phyloP scores from a whole-genome alignment of 2,329 filamentous ascomycete genomes.

The Venturia pyrina region DNA sequence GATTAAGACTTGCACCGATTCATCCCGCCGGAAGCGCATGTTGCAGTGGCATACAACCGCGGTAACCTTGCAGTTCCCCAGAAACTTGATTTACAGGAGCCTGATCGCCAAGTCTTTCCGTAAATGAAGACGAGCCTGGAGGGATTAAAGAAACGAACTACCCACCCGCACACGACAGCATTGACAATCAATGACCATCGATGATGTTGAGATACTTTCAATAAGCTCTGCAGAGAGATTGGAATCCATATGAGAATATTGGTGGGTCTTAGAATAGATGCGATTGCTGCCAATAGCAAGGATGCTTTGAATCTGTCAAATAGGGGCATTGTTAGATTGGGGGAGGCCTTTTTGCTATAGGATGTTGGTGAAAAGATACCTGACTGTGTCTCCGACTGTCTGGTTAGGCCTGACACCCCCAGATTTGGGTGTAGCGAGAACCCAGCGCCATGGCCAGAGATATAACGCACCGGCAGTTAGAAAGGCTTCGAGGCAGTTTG shows the following conservation, averaged over 20 bases:
- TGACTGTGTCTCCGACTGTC: slow-evolving; percentile 1
- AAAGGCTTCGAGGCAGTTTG: slow-evolving; percentile 87
- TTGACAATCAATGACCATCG: slow-evolving; percentile 51
- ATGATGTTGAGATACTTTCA: slow-evolving; percentile 32
- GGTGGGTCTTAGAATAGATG: slow-evolving; percentile 80
- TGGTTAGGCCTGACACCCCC: background rate
- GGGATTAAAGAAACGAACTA: background rate
- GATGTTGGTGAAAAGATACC: slow-evolving; percentile 1
- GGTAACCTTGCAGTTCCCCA: background rate
- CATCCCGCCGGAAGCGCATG: slow-evolving; percentile 6
- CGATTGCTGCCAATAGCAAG: slow-evolving; percentile 66
- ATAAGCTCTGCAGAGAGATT: slow-evolving; percentile 47
- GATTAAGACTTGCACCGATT: slow-evolving; percentile 1
- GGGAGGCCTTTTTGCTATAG: slow-evolving; percentile 1
- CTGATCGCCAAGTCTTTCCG: background rate
- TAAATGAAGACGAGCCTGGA: background rate
- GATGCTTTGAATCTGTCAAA: slow-evolving; percentile 38
- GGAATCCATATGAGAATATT: slow-evolving; percentile 78
- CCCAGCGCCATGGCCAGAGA: slow-evolving; percentile 76
- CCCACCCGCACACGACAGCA: slow-evolving; percentile 47
- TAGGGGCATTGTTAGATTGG: background rate
- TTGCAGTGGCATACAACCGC: slow-evolving; percentile 4
- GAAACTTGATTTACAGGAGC: background rate
- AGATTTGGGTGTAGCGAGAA: background rate
- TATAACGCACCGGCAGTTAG: slow-evolving; percentile 70